Evolutionary conservation across 2,329 filamentous ascomycete genomes (phyloP), one percentile per base, ranked within the genome.

Genomic region (Alternaria gaisen): DNA sequence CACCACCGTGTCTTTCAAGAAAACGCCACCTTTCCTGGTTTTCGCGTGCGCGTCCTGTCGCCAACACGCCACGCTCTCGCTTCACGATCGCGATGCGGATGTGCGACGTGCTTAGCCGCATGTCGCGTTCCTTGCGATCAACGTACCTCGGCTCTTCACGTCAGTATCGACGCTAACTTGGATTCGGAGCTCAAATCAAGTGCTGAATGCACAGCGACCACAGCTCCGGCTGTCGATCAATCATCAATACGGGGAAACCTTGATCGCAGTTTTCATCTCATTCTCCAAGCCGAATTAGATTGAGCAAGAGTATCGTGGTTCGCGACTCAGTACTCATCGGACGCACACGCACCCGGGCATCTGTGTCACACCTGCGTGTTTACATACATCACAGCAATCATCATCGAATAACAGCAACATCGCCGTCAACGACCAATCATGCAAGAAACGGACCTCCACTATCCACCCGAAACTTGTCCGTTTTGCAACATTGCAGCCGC

Each of bases 401-500:
- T 22, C n/a, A 24, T 34, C 18, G 18, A 18, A 7, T 8, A 52
- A 30, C 42, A 47, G 40, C 36, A 36, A 16, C 32, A 14, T 16
- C 32, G 6, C 38, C 18, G 12, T 22, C 38, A 8, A 41, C 10
- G 12, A 18, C 18, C 42, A 43, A n/a, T 20, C 4, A 76, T 76
- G 72, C 69, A 72, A 47, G 73, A 75, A 65, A 61, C 67, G 5
- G 74, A 77, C 40, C 68, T 73, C 3, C 74, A 78, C 56, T 83
- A 83, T 69, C 80, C 82, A 6, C 60, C 69, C 1, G 72, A 80
- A 30, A 47, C 73, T 41, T 89, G 87, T 71, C 84, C 86, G 16
- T 89, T 89, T 75, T 89, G 87, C 79, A 81, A 74, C 58, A 88
- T 88, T 64, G 82, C 85, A 22, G 67, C 77, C 36, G 80, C 84